Percentiles rank a stretch among this genome's conserved stretches.
phyloP scores from a whole-genome alignment of 306 rosid species.

The Cucurbita ficifolia region DNA sequence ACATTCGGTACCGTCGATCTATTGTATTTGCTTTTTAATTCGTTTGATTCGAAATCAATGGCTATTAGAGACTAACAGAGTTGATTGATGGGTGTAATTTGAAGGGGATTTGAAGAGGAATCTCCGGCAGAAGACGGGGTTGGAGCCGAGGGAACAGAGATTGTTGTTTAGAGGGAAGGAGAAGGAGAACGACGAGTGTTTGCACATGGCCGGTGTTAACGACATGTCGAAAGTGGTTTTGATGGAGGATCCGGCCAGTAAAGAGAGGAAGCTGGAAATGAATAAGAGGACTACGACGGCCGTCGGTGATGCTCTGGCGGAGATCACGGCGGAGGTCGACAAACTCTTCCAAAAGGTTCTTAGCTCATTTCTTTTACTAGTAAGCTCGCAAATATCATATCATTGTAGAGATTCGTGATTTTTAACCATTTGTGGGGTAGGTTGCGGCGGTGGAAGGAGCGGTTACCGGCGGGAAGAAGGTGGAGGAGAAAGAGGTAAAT shows the following conservation, averaged over 20 bases:
- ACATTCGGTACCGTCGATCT: conserved; percentile 27
- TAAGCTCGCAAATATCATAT: no score
- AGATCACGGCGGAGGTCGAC: conserved; percentile 36
- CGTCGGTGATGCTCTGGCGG: conserved; percentile 26
- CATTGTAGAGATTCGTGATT: no score
- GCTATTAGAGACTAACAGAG: neutral
- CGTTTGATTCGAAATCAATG: neutral
- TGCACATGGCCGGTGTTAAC: conserved; percentile 53
- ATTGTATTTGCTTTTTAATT: neutral
- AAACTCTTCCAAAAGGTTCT: conserved; percentile 49
- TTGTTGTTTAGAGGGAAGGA: conserved; percentile 52
- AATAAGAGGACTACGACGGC: conserved; percentile 26
- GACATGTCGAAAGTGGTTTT: conserved; percentile 50
- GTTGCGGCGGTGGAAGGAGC: conserved; percentile 31
- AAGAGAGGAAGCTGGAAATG: conserved; percentile 44
- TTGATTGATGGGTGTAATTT: neutral
- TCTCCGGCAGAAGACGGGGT: conserved; percentile 32
- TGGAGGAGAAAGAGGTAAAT: conserved; percentile 34
- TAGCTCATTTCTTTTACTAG: no score
- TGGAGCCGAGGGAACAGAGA: conserved; percentile 56
- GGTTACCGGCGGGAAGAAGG: conserved; percentile 15
- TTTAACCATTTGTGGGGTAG: neutral
- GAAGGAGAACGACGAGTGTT: conserved; percentile 47
- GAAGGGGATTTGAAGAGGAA: conserved; percentile 50
- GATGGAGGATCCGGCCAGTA: conserved; percentile 64